These are phyloP conservation scores for Candida mattraensis DNA, from an alignment of 805 yeast species.

Conservation along the genomic window DNA sequence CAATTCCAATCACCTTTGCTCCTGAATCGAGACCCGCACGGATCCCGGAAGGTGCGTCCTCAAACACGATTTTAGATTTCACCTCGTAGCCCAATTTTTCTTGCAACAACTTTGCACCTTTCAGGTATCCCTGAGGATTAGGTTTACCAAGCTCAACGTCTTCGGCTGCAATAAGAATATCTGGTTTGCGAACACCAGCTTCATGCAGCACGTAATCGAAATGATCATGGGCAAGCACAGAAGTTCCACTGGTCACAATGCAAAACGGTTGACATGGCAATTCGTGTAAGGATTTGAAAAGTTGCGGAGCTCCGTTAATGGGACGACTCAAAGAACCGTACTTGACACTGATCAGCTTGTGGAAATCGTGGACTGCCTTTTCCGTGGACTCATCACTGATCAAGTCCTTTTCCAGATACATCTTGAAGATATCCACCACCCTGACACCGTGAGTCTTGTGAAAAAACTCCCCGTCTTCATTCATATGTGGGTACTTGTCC, in stretches of 20 bases:
- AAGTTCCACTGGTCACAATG: conserved; percentile 83
- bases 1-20: conserved; percentile 79
- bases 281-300: conserved; percentile 47
- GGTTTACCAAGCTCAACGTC: conserved; percentile 82
- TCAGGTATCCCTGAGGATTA: conserved; percentile 77
- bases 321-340: conserved; percentile 74
- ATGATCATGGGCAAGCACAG: conserved; percentile 77
- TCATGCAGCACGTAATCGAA: conserved; percentile 59
- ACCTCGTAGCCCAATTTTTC: conserved; percentile 31
- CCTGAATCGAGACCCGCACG: conserved; percentile 83
- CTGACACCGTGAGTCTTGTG: conserved; percentile 81
- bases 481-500: conserved; percentile 57
- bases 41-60: conserved; percentile 89
- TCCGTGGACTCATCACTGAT: conserved; percentile 16
- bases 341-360: conserved; percentile 66
- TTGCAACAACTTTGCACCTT: conserved; percentile 50
- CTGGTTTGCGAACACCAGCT: conserved; percentile 50
- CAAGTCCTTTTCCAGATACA: conserved; percentile 54
- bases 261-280: conserved; percentile 69
- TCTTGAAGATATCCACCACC: conserved; percentile 73
- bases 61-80: conserved; percentile 62
- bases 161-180: conserved; percentile 79
- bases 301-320: conserved; percentile 71
- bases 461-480: conserved; percentile 49
- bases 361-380: conserved; percentile 40